phyloP scores from a whole-genome alignment of 352 stramenopile species.

The Phytophthora podocarpi region DNA sequence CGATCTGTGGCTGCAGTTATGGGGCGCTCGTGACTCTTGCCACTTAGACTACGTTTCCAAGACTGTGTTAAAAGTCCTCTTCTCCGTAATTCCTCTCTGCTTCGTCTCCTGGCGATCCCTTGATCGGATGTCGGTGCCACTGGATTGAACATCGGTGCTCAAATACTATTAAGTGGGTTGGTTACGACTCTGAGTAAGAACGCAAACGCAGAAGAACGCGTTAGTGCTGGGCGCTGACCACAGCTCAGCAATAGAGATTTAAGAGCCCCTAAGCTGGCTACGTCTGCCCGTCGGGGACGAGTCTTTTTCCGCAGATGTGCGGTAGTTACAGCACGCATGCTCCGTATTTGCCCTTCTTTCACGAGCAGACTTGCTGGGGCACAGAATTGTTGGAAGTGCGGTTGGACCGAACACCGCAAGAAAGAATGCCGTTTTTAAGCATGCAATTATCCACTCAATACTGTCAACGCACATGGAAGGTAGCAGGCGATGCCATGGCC shows the following conservation, averaged over 20 bases:
- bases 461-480: conserved; percentile 17
- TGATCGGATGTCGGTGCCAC: conserved; percentile 5
- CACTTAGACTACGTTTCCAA: neutral
- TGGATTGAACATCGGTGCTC: neutral
- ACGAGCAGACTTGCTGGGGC: no score
- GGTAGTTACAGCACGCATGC: neutral
- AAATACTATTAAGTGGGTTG: neutral
- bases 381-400: no score
- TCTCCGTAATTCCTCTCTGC: no score
- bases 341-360: neutral
- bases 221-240: conserved; percentile 10
- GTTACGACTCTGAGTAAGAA: no score
- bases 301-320: conserved; percentile 13
- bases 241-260: conserved; percentile 1
- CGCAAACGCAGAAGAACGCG: conserved; percentile 6
- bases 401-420: no score
- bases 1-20: neutral
- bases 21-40: no score
- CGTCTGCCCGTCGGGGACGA: conserved; percentile 4
- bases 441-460: no score
- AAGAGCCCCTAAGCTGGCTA: neutral
- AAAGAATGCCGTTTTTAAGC: no score
- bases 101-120: no score
- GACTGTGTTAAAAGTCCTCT: neutral
- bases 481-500: conserved; percentile 5